Evolutionary conservation across 2,329 filamentous ascomycete genomes (phyloP).

Genomic region (Proliferodiscus dingleyae): DNA sequence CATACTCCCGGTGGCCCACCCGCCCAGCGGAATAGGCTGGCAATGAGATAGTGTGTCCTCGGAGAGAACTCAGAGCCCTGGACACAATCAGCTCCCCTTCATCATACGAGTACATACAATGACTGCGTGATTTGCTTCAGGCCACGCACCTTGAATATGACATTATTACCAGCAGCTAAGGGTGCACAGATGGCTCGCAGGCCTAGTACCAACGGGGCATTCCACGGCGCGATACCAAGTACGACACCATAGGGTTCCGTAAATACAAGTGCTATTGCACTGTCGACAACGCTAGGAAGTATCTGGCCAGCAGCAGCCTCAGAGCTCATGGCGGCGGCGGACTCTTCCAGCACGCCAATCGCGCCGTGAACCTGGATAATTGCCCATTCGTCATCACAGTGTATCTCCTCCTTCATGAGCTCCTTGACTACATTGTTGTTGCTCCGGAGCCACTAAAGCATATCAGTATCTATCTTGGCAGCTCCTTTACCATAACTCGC

Average conservation of each 20-base stretch:
- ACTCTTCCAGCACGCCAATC: conserved; percentile 6
- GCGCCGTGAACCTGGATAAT: conserved; percentile 11
- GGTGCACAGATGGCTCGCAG: conserved; percentile 16
- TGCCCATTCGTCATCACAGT: conserved; percentile 4
- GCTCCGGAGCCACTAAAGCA: too few relatives aligned
- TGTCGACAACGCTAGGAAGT: background rate
- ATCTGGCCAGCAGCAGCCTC: background rate
- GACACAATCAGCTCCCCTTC: too few relatives aligned
- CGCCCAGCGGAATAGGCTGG: conserved; percentile 35
- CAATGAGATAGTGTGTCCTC: conserved; percentile 31
- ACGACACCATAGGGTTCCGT: conserved; percentile 29
- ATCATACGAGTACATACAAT: too few relatives aligned
- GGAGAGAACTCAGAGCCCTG: conserved; percentile 33
- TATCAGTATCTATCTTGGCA: too few relatives aligned
- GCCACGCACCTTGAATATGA: conserved; percentile 31
- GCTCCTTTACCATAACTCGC: too few relatives aligned
- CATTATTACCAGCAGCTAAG: conserved; percentile 25
- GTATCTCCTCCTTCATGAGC: conserved; percentile 11
- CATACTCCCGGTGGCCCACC: conserved; percentile 39
- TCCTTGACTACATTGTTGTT: background rate
- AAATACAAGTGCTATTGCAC: conserved; percentile 8
- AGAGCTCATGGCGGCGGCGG: conserved; percentile 9
- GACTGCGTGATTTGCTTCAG: too few relatives aligned
- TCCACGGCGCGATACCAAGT: conserved; percentile 32
- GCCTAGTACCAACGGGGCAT: conserved; percentile 26